Base-by-base conservation (phyloP, 179 eudicot genomes). In the Silene noctiflora region DNA sequence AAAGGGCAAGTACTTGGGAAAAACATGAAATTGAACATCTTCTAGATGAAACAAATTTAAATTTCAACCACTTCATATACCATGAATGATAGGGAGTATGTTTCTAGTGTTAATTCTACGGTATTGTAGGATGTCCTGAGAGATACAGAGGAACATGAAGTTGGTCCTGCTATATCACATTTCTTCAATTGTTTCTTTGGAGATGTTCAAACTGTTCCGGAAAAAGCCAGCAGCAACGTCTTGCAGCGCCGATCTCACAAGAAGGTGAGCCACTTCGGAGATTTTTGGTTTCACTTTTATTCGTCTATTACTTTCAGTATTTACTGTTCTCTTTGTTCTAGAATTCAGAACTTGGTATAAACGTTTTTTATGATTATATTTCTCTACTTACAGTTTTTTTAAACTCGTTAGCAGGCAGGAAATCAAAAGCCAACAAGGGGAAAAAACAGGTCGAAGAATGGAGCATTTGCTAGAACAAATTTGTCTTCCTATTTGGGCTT, bases 171-270 rank as follows among this genome's bases (percentile, higher is more conserved):
- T 20, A 75, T 86, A 33, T 83, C 99, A 39, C 93, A 89, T 86
- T 88, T 92, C 73, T 89, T 92, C 73, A 93, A 95, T 68, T 95
- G 99, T 80, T 86, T 95, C 65, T 88, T 93, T 44, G 97, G 99
- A 59, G 86, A 91, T 81, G 71, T 84, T 64, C 89, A 85, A 78
- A 79, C 80, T 76, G 74, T 76, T 21, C 65, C 87, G 56, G 86
- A 60, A 53, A 91, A 86, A 80, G 83, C 80, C 69, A 78, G 81
- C 63, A 60, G 73, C 59, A 81, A 78, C 62, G 79, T 70, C 64
- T 6, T 82, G 72, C 82, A 22, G 39, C 83, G 87, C 2, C 88
- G 84, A 69, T 82, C 83, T n/a, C 88, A 82, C 8, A 91, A 89
- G 80, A 92, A 92, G 95, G 97, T 94, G 83, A 17, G 25, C 8